Conservation (phyloP, 2,329 filamentous ascomycete genomes). For the Laburnicola sp. region DNA sequence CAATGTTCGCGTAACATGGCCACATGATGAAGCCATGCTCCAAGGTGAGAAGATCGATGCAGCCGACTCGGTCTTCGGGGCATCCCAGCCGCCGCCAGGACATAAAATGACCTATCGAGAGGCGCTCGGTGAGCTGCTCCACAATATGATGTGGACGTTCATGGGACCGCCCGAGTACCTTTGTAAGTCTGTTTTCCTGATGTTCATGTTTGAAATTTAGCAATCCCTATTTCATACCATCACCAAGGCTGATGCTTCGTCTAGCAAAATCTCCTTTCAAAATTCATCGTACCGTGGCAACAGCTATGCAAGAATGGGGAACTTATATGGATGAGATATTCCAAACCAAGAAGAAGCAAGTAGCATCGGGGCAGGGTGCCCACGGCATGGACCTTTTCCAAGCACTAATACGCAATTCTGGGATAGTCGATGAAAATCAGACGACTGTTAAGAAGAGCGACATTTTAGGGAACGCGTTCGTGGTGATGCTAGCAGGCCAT, state of each 20-base stretch:
- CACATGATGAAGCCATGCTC: conserved; percentile 59
- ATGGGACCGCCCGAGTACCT: conserved; percentile 63
- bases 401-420: conserved; percentile 42
- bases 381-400: conserved; percentile 60
- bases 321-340: conserved; percentile 72
- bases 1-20: conserved; percentile 59
- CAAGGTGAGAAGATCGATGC: conserved; percentile 27
- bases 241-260: conserved; percentile 4
- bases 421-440: conserved; percentile 41
- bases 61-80: conserved; percentile 37
- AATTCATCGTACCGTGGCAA: conserved; percentile 55
- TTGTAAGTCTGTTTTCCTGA: conserved; percentile 41
- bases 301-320: conserved; percentile 65
- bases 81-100: conserved; percentile 35
- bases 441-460: conserved; percentile 50
- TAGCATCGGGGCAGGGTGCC: conserved; percentile 38
- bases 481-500: conserved; percentile 71
- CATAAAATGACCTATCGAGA: conserved; percentile 66
- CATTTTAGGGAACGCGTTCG: conserved; percentile 70
- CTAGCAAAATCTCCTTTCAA: conserved; percentile 47
- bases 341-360: conserved; percentile 60
- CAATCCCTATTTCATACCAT: neutral
- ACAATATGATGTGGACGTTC: conserved; percentile 65
- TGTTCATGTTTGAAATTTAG: neutral
- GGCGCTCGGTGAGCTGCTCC: conserved; percentile 63